Base-by-base conservation (phyloP, 1,284 basidiomycete species). In the Exobasidium cylindrosporum region DNA sequence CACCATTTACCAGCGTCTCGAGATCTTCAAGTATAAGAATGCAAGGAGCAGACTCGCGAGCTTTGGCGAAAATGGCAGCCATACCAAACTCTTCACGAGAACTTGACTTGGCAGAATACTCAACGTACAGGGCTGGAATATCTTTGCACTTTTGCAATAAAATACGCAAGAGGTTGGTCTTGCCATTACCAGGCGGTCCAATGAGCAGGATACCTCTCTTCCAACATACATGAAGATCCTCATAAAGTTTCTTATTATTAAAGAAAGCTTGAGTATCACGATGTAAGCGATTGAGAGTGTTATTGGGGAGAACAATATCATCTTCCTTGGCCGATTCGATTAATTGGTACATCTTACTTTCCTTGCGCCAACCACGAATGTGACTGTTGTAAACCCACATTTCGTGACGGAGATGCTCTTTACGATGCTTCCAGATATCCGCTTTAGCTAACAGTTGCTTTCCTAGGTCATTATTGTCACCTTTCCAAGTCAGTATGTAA, bases 151-250 rank as follows among this genome's bases (percentile, higher is more conserved):
- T 45, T 21, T 40, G 17, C 32, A 62, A n/a, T 13, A 62, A 17
- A 23, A 35, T 30, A n/a, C 44, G 23, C 28, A 62, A 45, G 5
- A 43, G 30, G 14, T 21, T 45, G n/a, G 60, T 62, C 56, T 62
- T 62, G 11, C 60, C 60, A 30, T 62, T 62, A 13, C 60, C 59
- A 5, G 60, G 60, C 10, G 60, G 60, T 24, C 60, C 60, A 23
- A 57, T 4, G 4, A 62, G 54, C 17, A 62, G 40, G 21, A 62
- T 29, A 13, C 60, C 60, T 24, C 60, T 30, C 45, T 58, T 57
- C 60, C 60, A 62, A 7, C 55, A 26, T 26, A 46, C 54, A 10
- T 46, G 4, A 0, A 57, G n/a, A 4, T 44, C 14, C 21, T 58
- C 45, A 40, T 45, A 62, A 17, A 58, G 17, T 24, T 23, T 26